Base-by-base conservation (phyloP, 176 grass and related monocot species). In the Themeda triandra region DNA sequence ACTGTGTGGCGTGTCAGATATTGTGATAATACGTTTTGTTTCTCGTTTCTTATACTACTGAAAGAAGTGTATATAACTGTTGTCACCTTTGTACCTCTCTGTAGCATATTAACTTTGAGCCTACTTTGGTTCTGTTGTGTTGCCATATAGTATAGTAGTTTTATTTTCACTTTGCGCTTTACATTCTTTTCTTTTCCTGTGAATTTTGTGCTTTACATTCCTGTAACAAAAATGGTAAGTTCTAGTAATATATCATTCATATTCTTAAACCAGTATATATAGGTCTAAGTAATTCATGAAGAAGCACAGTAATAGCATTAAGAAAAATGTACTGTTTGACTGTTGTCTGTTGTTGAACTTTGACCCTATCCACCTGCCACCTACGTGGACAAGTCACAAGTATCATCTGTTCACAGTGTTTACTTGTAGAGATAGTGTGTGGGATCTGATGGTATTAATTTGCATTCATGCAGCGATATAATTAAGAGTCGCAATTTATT, bases 331-430 rank as follows among this genome's bases (percentile, higher is more conserved):
- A 53, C 15, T 51, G 58, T 80, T 33, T 40, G 4, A 32, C 21
- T 42, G 48, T 85, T 85, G 13, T 60, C 28, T 32, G 29, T 33
- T 46, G 28, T 80, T n/a, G 53, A 46, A 63, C 66, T 72, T 79
- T 72, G 53, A 6, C 23, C 1, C 54, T 14, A 13, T 68, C 29
- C 32, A 37, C 58, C 23, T 29, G 64, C 72, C 60, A n/a, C 73
- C 45, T 69, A 77, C 33, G 54, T 80, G 54, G 21, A 41, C 14
- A 49, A 13, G n/a, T 80, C 66, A 41, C 14, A 49, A 13, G n/a
- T 80, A 74, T 33, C 4, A 39, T 73, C 6, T 29, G 15, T 2
- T 42, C 27, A 37, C 35, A 17, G 18, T 54, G 74, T 37, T 15
- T 39, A 45, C 13, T 42, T 69, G 29, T 85, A 19, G 13, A 60